phyloP scores from a whole-genome alignment of 2,329 filamentous ascomycete genomes.

The Fusarium luffae region DNA sequence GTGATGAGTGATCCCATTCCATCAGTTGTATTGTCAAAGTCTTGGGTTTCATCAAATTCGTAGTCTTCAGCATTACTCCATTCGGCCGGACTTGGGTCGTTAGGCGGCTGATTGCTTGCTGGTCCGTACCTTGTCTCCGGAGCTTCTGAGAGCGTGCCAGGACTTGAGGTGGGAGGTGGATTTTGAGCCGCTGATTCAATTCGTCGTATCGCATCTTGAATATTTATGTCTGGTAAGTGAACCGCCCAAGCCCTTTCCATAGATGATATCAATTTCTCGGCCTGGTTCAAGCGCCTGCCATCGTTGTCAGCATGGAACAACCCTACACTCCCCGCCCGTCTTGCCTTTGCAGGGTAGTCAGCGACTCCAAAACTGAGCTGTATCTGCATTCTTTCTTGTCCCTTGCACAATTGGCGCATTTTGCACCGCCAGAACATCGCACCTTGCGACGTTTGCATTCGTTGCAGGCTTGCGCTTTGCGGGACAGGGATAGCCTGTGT shows the following conservation, averaged over 20 bases:
- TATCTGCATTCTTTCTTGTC: background rate
- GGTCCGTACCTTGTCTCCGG: constrained; percentile 13
- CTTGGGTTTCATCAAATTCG: constrained; percentile 26
- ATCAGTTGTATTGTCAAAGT: constrained; percentile 26
- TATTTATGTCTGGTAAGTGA: constrained; percentile 1
- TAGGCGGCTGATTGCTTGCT: background rate
- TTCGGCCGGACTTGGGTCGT: constrained; percentile 14
- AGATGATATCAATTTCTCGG: constrained; percentile 7
- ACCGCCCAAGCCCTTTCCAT: constrained; percentile 23
- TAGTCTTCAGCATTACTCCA: constrained; percentile 21
- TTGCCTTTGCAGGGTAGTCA: background rate
- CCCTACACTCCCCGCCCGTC: background rate
- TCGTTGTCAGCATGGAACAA: background rate
- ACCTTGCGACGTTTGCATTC: constrained; percentile 28
- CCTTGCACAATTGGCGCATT: constrained; percentile 15
- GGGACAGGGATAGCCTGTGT: background rate
- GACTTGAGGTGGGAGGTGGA: background rate
- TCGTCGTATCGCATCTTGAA: background rate
- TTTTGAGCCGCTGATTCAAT: background rate
- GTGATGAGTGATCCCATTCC: constrained; percentile 30
- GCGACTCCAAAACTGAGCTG: background rate
- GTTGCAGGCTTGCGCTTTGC: constrained; percentile 22
- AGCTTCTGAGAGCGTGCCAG: background rate
- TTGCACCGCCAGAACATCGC: constrained; percentile 13
- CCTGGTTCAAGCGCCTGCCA: constrained; percentile 9